Evolutionary conservation across 2,329 filamentous ascomycete genomes (phyloP), one percentile per base, ranked within the genome.

Genomic region (Mollisia scopiformis): DNA sequence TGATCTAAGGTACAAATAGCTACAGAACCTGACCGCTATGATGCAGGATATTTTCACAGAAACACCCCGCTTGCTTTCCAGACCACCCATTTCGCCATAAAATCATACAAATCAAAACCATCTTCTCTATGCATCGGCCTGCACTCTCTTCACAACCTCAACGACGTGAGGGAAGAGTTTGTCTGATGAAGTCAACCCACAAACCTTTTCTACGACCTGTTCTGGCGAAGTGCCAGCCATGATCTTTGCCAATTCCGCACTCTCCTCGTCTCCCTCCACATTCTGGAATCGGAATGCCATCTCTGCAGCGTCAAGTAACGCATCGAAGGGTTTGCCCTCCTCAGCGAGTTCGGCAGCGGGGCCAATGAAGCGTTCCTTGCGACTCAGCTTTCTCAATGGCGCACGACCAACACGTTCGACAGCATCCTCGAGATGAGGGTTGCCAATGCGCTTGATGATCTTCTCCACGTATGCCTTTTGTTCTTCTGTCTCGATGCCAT

Each of bases 281-380:
- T 97, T 92, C 80, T 97, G 93, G 88, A 98, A 99, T 65, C 90
- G 91, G 76, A 99, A 89, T 6, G 92, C 89, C 87, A 94, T 92
- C 82, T 98, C 94, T 49, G 95, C 86, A 21, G 92, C 91, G 61
- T 89, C 89, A 56, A 98, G 81, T 30, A 99, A 84, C 56, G 85
- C 88, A 60, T 87, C 83, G 75, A 88, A 89, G 69, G 86, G 84
- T 77, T 92, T 82, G 61, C 87, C 92, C 62, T 84, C 82, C 82
- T 97, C 92, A 49, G 93, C 93, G 19, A 99, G 86, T 78, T 96
- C 90, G 10, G 91, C 87, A 49, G 95, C 94, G 5, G 95, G 95
- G 49, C 91, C 93, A 70, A 99, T 88, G 81, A 99, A 97, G 47
- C 95, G 93, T 81, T 99, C 95, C 80, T 96, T 95, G 77, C 93